Conservation (phyloP, 257 asterid species). For the Salvia rosmarinus region DNA sequence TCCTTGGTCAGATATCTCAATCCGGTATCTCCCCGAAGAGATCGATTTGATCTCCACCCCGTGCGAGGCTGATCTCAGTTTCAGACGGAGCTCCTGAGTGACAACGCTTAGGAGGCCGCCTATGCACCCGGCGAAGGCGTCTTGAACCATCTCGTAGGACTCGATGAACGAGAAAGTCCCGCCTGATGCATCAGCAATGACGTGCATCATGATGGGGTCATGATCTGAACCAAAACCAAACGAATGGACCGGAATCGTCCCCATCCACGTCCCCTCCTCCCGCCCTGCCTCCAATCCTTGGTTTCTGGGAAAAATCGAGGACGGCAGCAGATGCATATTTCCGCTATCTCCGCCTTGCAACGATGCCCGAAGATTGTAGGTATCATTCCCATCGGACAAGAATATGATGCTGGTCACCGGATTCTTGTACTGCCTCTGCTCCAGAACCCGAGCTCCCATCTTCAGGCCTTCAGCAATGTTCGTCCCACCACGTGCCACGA, state of each 20-base stretch:
- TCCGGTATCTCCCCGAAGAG: slow-evolving; percentile 38
- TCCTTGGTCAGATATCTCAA: slow-evolving; percentile 32
- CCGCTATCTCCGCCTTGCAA: background rate
- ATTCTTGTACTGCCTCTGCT: slow-evolving; percentile 37
- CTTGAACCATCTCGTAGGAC: slow-evolving; percentile 44
- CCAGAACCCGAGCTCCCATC: slow-evolving; percentile 43
- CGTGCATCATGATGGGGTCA: slow-evolving; percentile 43
- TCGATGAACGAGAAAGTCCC: slow-evolving; percentile 59
- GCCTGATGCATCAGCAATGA: slow-evolving; percentile 48
- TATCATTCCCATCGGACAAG: slow-evolving; percentile 49
- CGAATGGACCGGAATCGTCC: slow-evolving; percentile 25
- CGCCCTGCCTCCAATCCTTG: background rate
- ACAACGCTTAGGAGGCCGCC: slow-evolving; percentile 46
- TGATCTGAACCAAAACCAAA: slow-evolving; percentile 36
- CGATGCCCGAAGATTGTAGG: background rate
- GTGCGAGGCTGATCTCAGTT: slow-evolving; percentile 36
- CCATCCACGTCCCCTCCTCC: too few species aligned
- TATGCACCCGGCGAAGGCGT: slow-evolving; percentile 54
- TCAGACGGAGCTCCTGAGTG: slow-evolving; percentile 40
- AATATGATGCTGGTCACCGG: slow-evolving; percentile 45
- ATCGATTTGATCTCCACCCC: slow-evolving; percentile 46
- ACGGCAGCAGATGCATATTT: slow-evolving; percentile 34
- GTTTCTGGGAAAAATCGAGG: slow-evolving; percentile 33
- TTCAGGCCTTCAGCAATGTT: slow-evolving; percentile 42
- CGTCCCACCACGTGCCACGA: slow-evolving; percentile 35